Evolutionary conservation across 305 asterid species (phyloP).

Genomic region (Plantago coronopus): DNA sequence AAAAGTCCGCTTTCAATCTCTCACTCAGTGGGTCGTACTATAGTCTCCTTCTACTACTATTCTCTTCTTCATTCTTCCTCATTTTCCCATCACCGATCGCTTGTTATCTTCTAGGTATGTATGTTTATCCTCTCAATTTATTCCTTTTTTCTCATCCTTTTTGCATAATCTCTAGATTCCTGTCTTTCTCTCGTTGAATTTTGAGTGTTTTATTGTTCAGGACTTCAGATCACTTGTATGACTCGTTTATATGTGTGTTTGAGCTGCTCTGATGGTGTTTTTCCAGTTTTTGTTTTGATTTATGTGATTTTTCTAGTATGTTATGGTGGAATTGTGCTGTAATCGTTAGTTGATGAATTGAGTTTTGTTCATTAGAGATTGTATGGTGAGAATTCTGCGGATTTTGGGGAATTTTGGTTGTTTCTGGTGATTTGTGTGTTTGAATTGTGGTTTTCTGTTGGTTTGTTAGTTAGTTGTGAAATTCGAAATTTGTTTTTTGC

Average conservation of each 20-base stretch:
- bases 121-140: slow-evolving; percentile 11
- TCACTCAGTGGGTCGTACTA: slow-evolving; percentile 18
- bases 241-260: too few relatives aligned
- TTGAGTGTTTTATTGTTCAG: not conserved
- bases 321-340: too few relatives aligned
- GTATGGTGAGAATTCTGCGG: too few relatives aligned
- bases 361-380: not conserved
- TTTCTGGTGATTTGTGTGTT: not conserved
- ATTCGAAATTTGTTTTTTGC: not conserved
- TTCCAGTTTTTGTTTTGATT: too few relatives aligned
- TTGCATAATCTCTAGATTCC: not conserved
- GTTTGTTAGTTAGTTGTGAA: not conserved
- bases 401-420: not conserved
- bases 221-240: too few relatives aligned
- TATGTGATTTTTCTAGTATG: too few relatives aligned
- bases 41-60: slow-evolving; percentile 1
- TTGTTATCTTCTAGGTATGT: slow-evolving; percentile 41
- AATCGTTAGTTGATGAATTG: too few relatives aligned
- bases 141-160: not conserved
- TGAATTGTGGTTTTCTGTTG: not conserved
- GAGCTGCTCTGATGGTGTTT: too few relatives aligned
- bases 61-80: slow-evolving; percentile 23
- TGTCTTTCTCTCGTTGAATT: too few relatives aligned
- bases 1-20: slow-evolving; percentile 24
- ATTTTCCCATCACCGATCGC: slow-evolving; percentile 41